Base-by-base conservation (phyloP, 2,329 filamentous ascomycete species). In the Didymella exigua region DNA sequence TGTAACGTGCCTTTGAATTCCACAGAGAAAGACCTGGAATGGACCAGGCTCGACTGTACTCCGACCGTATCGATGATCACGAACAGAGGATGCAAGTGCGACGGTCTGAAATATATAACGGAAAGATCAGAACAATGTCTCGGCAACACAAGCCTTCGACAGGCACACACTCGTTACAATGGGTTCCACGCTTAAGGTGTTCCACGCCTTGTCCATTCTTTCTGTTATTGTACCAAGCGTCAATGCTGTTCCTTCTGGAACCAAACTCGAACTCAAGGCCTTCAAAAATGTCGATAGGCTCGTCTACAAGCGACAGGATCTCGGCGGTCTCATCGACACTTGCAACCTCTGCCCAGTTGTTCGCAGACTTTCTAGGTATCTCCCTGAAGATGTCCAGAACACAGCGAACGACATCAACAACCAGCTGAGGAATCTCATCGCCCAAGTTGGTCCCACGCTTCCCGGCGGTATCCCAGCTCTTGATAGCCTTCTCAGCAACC, bases 321-420 rank as follows among this genome's bases (percentile, higher is more conserved):
- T 48, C 21, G 34, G 41, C 8, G 54, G 54, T 27, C 26, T 59
- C 0, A 5, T 54, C 23, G 45, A 58, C n/a, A 57, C 54, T 4
- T 62, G 59, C 27, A 36, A 50, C n/a, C 33, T 58, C 30, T 62
- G 59, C 42, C 59, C 56, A 1, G 56, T 51, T 7, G 47, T 62
- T n/a, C 48, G 53, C n/a, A 52, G 51, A 24, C 24, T 62, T 11
- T 46, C 36, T 13, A 30, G n/a, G 13, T 49, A 40, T 16, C 16
- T 60, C 8, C 56, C 59, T 16, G 9, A 26, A 7, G 54, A 54
- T n/a, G 34, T 62, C 26, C 50, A 62, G 34, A 40, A 47, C 16
- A 34, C 47, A 16, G 59, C 59, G 2, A 37, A 62, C 21, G 31
- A 43, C 16, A 24, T 62, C 23, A 62, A 62, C 27, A 36, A 62